These are phyloP conservation scores for Tripterygium wilfordii DNA, from an alignment of 177 flowering plant species.

Conservation along the genomic window DNA sequence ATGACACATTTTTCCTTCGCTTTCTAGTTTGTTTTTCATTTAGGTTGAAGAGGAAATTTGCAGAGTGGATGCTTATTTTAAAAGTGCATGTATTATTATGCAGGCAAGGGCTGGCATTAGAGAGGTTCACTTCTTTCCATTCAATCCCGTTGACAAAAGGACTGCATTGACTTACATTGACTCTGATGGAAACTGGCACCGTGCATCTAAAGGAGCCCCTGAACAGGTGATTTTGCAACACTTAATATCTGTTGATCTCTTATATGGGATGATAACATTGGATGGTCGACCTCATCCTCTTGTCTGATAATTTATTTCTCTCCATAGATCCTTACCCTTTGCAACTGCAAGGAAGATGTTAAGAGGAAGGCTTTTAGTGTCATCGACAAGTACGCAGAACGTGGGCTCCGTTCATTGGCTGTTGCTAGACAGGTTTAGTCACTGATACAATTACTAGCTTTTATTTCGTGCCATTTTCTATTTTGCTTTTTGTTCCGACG, in stretches of 20 bases:
- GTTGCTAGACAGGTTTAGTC: constrained; percentile 55
- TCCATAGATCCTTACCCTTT: constrained; percentile 40
- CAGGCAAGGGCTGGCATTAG: constrained; percentile 64
- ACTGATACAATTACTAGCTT: not conserved
- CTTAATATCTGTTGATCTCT: not conserved
- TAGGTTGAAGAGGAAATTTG: not conserved
- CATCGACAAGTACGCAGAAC: constrained; percentile 65
- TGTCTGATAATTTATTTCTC: not conserved
- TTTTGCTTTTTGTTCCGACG: not conserved
- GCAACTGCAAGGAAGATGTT: constrained; percentile 51
- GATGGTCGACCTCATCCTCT: not conserved
- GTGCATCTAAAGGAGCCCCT: constrained; percentile 76
- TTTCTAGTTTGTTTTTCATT: constrained; percentile 1
- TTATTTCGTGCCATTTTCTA: not conserved
- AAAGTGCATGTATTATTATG: constrained; percentile 2
- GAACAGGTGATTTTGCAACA: constrained; percentile 40
- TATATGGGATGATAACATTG: too few species aligned
- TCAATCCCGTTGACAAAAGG: constrained; percentile 73
- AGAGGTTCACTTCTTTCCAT: constrained; percentile 68
- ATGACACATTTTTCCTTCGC: not conserved
- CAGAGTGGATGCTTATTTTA: not conserved
- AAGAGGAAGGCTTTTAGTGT: constrained; percentile 44
- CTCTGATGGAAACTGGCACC: constrained; percentile 52
- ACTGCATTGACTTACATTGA: constrained; percentile 74
- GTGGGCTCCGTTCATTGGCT: constrained; percentile 69